Evolutionary conservation across 2,329 filamentous ascomycete genomes (phyloP).

Genomic region (Curvularia eragrostidis): DNA sequence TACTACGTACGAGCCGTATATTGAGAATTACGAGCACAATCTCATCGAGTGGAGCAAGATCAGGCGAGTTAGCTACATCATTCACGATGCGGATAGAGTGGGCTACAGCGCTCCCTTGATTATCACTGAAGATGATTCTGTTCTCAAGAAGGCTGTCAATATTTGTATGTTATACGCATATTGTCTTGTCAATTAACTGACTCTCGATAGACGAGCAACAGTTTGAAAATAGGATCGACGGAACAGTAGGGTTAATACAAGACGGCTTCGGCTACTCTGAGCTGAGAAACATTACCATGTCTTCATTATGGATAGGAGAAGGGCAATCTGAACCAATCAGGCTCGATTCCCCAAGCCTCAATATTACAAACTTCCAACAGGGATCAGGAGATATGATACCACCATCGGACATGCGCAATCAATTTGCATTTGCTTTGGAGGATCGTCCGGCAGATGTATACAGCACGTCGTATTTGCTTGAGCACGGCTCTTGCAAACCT

Average conservation of each 20-base stretch:
- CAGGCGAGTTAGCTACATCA: conserved; percentile 19
- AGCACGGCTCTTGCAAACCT: conserved; percentile 40
- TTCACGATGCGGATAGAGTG: conserved; percentile 30
- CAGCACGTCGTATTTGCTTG: conserved; percentile 26
- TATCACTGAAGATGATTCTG: conserved; percentile 17
- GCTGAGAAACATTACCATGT: not conserved
- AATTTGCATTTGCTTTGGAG: conserved; percentile 14
- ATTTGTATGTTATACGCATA: conserved; percentile 24
- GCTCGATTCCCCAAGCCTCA: not conserved
- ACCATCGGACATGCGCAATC: not conserved
- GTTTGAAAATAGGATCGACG: not conserved
- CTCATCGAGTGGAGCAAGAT: conserved; percentile 36
- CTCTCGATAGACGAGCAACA: not conserved
- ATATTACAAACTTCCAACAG: not conserved
- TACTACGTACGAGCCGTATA: conserved; percentile 37
- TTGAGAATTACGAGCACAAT: conserved; percentile 33
- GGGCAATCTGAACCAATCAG: not conserved
- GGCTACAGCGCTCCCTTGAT: conserved; percentile 26
- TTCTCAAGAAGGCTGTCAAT: conserved; percentile 17
- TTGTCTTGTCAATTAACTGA: not conserved
- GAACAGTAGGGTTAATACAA: not conserved
- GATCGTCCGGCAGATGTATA: conserved; percentile 22
- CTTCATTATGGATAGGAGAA: not conserved
- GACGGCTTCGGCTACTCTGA: not conserved
- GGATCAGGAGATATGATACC: not conserved